Base-by-base conservation (phyloP, 331 rosid species). In the Rhamnella rubrinervis region DNA sequence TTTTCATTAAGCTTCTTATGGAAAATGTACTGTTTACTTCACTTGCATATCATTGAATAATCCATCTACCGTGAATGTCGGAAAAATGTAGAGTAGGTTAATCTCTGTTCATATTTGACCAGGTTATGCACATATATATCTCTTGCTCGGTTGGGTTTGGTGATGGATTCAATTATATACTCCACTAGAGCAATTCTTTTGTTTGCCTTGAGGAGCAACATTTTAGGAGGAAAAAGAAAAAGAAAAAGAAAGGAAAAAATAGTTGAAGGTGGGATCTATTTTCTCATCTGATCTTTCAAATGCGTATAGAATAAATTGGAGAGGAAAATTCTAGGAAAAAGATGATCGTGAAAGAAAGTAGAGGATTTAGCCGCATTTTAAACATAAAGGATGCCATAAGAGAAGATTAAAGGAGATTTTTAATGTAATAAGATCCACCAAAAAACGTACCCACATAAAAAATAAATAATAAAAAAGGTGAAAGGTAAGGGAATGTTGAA, bases 401-500 rank as follows among this genome's bases (percentile, higher is more conserved):
- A 63, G 65, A 64, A 80, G 51, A 71, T 60, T 38, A 55, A 63
- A 64, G 40, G 6, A 56, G 19, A 38, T n/a, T 52, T 63, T 51
- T 51, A 62, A 9, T 59, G 19, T 51, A 64, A 71, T 47, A 25
- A 77, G 78, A 70, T 82, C 70, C 75, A 73, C 61, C 56, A 49
- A 23, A 23, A 63, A 35, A 59, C 35, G 41, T 15, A 58, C 20
- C 31, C 25, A 68, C 40, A 10, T 40, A 61, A 67, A 81, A 59
- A 51, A 35, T 6, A 35, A 56, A 12, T 39, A 66, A 35, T 21
- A 52, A 31, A 47, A 75, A 35, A n/a, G 68, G 55, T 19, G 38
- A 20, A 63, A 55, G 58, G 79, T 14, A 60, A 25, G 68, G 78
- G 78, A 72, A 66, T 77, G 85, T 78, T 78, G 88, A 81, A 86